These are phyloP conservation scores for Inga oerstediana DNA, from an alignment of 306 rosid species.

Conservation along the genomic window DNA sequence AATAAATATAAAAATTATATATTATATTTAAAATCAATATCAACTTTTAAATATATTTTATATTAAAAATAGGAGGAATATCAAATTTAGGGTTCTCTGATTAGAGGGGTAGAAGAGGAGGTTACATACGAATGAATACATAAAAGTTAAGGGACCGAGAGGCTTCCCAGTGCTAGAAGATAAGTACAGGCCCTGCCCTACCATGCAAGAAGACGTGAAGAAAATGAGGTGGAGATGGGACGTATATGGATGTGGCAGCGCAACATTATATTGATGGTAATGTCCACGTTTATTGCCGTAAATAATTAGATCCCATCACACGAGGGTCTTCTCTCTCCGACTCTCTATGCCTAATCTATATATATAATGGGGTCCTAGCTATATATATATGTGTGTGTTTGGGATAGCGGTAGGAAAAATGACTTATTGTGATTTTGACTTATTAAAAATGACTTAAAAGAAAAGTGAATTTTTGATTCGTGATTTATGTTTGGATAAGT, in stretches of 20 bases:
- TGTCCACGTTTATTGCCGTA: not conserved
- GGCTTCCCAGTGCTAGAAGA: not conserved
- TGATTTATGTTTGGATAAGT: too few species aligned
- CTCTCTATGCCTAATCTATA: not conserved
- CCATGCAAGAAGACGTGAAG: not conserved
- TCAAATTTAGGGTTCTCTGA: not conserved
- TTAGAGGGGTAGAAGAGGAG: not conserved
- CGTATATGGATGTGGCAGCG: not conserved
- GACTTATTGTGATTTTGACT: too few species aligned
- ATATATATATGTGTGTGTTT: too few species aligned
- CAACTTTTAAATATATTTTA: too few species aligned
- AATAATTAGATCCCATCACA: not conserved
- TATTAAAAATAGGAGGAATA: too few species aligned
- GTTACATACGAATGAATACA: not conserved
- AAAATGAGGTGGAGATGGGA: not conserved
- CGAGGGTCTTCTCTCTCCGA: not conserved
- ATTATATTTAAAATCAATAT: too few species aligned
- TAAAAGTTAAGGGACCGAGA: not conserved
- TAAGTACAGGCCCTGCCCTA: conserved; percentile 3
- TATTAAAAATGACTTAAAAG: too few species aligned
- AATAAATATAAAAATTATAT: too few species aligned
- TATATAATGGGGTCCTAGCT: not conserved
- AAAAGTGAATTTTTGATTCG: too few species aligned
- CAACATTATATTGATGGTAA: not conserved
- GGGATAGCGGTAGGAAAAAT: too few species aligned